Percentiles rank a stretch among this genome's conserved stretches.
These are phyloP conservation scores for Papiliotrema terrestris DNA, from an alignment of 1,284 basidiomycete species.

Conservation along the genomic window DNA sequence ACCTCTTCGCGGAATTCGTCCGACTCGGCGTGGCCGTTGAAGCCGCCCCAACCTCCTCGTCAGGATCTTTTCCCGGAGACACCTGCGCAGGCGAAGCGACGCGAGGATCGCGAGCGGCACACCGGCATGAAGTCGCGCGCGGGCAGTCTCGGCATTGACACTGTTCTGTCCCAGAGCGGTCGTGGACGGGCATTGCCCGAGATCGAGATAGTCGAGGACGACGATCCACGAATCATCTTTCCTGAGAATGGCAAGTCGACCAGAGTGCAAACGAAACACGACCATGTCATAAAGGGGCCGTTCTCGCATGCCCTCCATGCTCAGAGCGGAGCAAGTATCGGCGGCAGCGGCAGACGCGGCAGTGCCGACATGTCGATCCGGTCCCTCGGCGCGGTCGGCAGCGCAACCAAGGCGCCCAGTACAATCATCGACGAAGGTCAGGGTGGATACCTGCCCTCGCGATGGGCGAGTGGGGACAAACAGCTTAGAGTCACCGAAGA, in stretches of 20 bases:
- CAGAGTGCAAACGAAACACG: constrained; percentile 30
- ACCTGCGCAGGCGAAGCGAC: constrained; percentile 40
- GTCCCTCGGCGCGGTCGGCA: not conserved
- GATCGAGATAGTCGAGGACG: constrained; percentile 47
- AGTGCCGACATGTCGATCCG: not conserved
- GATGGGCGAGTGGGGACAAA: constrained; percentile 47
- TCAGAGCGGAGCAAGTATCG: constrained; percentile 1
- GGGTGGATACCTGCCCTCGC: constrained; percentile 44
- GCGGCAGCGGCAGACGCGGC: not conserved
- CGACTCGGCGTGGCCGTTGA: constrained; percentile 13
- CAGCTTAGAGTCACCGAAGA: constrained; percentile 37
- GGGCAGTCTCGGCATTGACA: constrained; percentile 21
- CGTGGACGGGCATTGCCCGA: constrained; percentile 37
- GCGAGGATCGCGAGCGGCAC: constrained; percentile 41
- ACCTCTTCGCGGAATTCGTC: constrained; percentile 11
- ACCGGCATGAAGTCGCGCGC: not conserved
- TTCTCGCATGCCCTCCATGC: constrained; percentile 19
- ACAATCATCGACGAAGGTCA: constrained; percentile 34
- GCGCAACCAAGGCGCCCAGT: constrained; percentile 1
- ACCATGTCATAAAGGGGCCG: constrained; percentile 34
- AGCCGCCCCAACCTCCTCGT: constrained; percentile 34
- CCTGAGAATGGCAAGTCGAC: constrained; percentile 32
- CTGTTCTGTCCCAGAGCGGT: constrained; percentile 10
- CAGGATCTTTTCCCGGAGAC: constrained; percentile 45
- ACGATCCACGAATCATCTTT: constrained; percentile 44